These are phyloP conservation scores for Suillus bovinus DNA, from an alignment of 768 basidiomycete genomes.

Conservation along the genomic window DNA sequence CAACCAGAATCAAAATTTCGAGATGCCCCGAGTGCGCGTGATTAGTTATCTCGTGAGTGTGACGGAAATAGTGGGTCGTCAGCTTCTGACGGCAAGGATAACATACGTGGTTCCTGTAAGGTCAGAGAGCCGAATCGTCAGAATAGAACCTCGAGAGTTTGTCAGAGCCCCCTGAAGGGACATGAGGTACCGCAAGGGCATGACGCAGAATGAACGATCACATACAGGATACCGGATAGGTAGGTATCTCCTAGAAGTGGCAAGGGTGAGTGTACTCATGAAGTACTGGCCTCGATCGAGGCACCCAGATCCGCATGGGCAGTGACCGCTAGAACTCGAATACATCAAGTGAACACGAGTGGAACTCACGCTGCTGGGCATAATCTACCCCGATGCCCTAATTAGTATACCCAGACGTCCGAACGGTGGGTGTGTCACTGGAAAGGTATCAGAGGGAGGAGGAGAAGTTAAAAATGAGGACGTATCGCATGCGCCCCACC, in stretches of 20 bases:
- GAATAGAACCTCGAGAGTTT: not conserved
- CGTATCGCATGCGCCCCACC: not conserved
- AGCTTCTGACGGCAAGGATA: conserved; percentile 1
- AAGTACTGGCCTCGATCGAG: not conserved
- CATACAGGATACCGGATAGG: not conserved
- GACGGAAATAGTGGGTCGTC: not conserved
- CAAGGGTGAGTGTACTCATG: not conserved
- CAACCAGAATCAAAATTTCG: not conserved
- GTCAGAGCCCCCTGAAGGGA: not conserved
- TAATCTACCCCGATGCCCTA: not conserved
- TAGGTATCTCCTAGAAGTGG: not conserved
- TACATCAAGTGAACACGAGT: not conserved
- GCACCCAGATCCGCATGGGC: not conserved
- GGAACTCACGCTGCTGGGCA: not conserved
- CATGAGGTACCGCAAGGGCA: not conserved
- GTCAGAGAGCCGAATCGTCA: not conserved
- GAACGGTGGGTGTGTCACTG: not conserved
- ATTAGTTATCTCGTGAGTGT: not conserved
- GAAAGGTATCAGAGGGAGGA: not conserved
- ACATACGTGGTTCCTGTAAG: not conserved
- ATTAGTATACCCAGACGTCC: not conserved
- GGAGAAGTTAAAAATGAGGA: not conserved
- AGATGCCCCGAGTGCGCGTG: not conserved
- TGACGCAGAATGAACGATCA: not conserved
- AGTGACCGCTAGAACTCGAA: not conserved